Conservation (phyloP, 177 flowering plant species). For the Vitis hybrid region DNA sequence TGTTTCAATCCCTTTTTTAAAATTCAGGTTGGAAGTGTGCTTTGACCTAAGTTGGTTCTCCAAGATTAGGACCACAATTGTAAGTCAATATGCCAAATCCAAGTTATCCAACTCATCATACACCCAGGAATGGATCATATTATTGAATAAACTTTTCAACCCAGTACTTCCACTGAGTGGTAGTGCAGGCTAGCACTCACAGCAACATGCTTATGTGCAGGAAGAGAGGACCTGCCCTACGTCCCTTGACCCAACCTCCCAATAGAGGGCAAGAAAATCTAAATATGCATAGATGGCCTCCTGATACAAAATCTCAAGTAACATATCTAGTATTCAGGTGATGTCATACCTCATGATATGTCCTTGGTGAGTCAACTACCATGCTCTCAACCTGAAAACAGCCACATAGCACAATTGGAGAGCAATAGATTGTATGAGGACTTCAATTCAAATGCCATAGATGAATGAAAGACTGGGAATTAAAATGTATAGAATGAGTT, state of each 20-base stretch:
- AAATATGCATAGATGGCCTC: not conserved
- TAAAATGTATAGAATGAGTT: not conserved
- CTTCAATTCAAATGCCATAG: not conserved
- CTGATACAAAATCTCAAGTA: not conserved
- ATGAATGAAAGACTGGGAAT: not conserved
- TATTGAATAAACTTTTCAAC: not conserved
- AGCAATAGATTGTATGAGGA: not conserved
- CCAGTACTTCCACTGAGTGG: not conserved
- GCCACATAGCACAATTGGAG: not conserved
- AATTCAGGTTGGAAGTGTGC: too few species aligned
- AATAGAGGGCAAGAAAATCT: not conserved
- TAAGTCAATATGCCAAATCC: not conserved
- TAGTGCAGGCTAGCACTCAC: not conserved
- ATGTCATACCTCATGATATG: conserved; percentile 83
- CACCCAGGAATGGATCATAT: not conserved
- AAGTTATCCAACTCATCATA: not conserved
- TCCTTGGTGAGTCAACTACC: conserved; percentile 91
- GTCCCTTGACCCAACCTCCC: not conserved
- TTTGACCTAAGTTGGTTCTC: too few species aligned
- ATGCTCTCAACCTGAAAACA: conserved; percentile 69
- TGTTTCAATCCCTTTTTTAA: too few species aligned
- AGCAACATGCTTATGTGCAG: not conserved
- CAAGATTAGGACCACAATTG: not conserved
- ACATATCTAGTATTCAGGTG: not conserved
- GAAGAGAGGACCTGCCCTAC: not conserved